phyloP scores from a whole-genome alignment of 495 filamentous ascomycete species.

The Penicillium arizonense region DNA sequence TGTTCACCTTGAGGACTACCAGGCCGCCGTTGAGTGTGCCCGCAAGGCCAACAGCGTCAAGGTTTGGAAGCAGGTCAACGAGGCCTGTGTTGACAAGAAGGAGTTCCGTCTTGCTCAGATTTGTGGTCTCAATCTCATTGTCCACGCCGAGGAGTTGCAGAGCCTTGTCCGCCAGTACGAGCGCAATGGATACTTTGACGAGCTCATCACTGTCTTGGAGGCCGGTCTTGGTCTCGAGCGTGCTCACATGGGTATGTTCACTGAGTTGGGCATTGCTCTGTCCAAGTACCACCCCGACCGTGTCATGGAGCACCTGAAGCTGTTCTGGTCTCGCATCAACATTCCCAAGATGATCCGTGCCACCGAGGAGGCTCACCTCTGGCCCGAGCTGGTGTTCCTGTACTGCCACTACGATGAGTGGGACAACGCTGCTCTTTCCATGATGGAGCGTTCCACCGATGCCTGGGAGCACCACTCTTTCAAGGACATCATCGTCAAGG shows the following conservation, averaged over 20 bases:
- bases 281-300: conserved; percentile 96
- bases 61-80: conserved; percentile 99
- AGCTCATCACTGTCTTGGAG: conserved; percentile 92
- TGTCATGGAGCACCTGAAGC: conserved; percentile 97
- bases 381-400: conserved; percentile 97
- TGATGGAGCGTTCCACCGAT: conserved; percentile 98
- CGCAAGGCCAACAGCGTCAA: conserved; percentile 99
- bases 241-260: conserved; percentile 95
- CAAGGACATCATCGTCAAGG: conserved; percentile 98
- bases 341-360: conserved; percentile 97
- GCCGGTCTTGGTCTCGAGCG: conserved; percentile 94
- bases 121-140: conserved; percentile 97
- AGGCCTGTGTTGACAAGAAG: conserved; percentile 95
- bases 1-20: conserved; percentile 95
- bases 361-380: conserved; percentile 92
- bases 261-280: conserved; percentile 88
- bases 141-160: conserved; percentile 94
- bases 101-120: conserved; percentile 99
- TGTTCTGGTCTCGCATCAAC: conserved; percentile 99
- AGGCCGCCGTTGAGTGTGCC: conserved; percentile 96
- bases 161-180: conserved; percentile 96
- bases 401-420: conserved; percentile 99
- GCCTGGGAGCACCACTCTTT: conserved; percentile 99
- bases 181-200: conserved; percentile 95
- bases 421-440: conserved; percentile 96